Evolutionary conservation across 129 eudicot species (phyloP).

Genomic region (sunflower (Helianthus annuus)): HanXRQr2.0-SUNRISE NC_035445.2:122738825-122739324

Average conservation of each 20-base stretch:
- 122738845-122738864: slow-evolving; percentile 76
- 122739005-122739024: neutral
- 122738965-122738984: slow-evolving; percentile 67
- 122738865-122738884: slow-evolving; percentile 69
- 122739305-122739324: no score
- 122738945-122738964: slow-evolving; percentile 76
- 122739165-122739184: no score
- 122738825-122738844: slow-evolving; percentile 84
- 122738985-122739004: neutral
- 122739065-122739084: slow-evolving; percentile 13
- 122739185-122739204: no score
- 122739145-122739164: no score
- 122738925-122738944: slow-evolving; percentile 85
- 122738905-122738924: slow-evolving; percentile 44
- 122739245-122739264: no score
- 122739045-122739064: neutral
- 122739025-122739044: slow-evolving; percentile 12
- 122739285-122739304: no score
- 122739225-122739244: no score
- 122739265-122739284: no score
- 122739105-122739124: no score
- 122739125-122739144: no score
- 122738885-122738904: slow-evolving; percentile 80
- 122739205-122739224: no score
- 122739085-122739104: neutral